Conservation (phyloP, 176 grass and related monocot species). For the Carex littledalei region DNA sequence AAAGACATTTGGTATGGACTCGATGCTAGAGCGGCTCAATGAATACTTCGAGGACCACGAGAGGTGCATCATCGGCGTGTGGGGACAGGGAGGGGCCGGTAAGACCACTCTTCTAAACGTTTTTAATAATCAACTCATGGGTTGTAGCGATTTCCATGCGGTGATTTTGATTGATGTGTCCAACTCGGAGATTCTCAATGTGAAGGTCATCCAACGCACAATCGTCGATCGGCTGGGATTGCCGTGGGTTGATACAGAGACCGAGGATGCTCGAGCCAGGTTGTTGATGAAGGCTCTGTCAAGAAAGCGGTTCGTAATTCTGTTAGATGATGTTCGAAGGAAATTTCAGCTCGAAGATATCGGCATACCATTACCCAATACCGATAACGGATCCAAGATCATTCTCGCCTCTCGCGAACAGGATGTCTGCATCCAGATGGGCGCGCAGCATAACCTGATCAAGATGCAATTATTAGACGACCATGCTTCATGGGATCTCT, state of each 20-base stretch:
- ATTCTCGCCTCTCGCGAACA: conserved; percentile 44
- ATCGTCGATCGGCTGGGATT: conserved; percentile 53
- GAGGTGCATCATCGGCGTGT: conserved; percentile 49
- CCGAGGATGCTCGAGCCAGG: conserved; percentile 32
- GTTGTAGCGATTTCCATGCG: conserved; percentile 5
- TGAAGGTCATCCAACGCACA: conserved; percentile 41
- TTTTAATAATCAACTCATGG: conserved; percentile 58
- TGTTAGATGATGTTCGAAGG: conserved; percentile 63
- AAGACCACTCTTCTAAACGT: conserved; percentile 61
- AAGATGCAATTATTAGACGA: conserved; percentile 33
- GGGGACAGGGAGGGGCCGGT: conserved; percentile 57
- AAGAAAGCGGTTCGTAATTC: conserved; percentile 53
- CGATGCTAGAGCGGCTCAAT: conserved; percentile 30
- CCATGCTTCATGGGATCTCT: conserved; percentile 34
- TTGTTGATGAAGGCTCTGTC: conserved; percentile 39
- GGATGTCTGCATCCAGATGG: conserved; percentile 55
- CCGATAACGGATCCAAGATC: conserved; percentile 37
- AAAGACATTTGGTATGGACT: conserved; percentile 42
- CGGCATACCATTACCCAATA: conserved; percentile 52
- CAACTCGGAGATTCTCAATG: conserved; percentile 48
- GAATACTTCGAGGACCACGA: conserved; percentile 34
- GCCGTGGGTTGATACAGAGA: conserved; percentile 46
- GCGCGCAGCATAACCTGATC: conserved; percentile 40
- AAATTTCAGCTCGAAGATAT: conserved; percentile 43
- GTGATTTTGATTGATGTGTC: conserved; percentile 72